phyloP scores from a whole-genome alignment of 1,284 basidiomycete species.

The Puccinia polysora region DNA sequence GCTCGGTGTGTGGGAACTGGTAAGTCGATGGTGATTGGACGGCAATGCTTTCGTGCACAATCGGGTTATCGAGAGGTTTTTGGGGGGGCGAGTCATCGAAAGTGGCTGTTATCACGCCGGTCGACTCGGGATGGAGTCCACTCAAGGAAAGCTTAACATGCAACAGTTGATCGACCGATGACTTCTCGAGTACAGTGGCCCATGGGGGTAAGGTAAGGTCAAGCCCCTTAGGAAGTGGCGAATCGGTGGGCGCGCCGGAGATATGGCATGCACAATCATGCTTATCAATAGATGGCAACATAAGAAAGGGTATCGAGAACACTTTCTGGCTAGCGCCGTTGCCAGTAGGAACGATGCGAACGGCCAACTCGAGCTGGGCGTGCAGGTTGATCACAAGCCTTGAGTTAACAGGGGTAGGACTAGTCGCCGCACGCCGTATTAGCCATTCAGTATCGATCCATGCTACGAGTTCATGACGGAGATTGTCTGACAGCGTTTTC shows the following conservation, averaged over 20 bases:
- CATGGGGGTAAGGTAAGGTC: constrained; percentile 15
- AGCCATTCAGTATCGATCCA: constrained; percentile 24
- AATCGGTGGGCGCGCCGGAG: constrained; percentile 3
- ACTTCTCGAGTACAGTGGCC: neutral
- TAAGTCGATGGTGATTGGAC: neutral
- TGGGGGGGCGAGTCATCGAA: neutral
- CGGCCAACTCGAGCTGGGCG: constrained; percentile 21
- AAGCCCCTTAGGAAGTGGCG: constrained; percentile 3
- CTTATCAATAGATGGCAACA: constrained; percentile 25
- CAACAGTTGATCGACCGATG: neutral
- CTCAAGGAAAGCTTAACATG: constrained; percentile 3
- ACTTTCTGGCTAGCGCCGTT: neutral
- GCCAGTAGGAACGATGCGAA: neutral
- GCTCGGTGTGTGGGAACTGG: neutral
- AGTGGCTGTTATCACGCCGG: constrained; percentile 5
- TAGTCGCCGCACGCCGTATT: constrained; percentile 4
- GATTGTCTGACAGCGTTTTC: constrained; percentile 1
- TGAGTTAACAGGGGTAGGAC: neutral
- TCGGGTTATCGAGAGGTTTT: neutral
- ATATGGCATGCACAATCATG: constrained; percentile 19
- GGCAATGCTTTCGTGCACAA: neutral
- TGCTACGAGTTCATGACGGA: constrained; percentile 16
- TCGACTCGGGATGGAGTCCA: neutral
- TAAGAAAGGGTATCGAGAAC: constrained; percentile 26
- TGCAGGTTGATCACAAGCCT: constrained; percentile 22